These are phyloP conservation scores for Dendrocalamus latiflorus DNA, from an alignment of 202 grass and related monocot species.

Conservation along the genomic window DNA sequence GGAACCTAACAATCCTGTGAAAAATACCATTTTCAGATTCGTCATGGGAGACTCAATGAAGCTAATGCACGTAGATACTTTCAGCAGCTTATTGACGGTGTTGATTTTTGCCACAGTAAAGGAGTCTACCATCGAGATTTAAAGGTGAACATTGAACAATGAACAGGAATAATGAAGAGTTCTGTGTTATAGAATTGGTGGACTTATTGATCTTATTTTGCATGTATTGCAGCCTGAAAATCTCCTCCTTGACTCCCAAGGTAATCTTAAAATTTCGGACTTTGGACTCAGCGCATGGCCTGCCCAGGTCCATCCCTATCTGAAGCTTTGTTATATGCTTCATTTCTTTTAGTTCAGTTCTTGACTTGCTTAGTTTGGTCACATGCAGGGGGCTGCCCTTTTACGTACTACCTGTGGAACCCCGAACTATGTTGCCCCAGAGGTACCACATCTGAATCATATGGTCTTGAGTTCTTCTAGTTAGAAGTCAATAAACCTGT, in stretches of 20 bases:
- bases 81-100: slow-evolving; percentile 96
- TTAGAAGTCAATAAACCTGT: slow-evolving; percentile 11
- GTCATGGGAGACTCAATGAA: slow-evolving; percentile 76
- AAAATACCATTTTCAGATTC: slow-evolving; percentile 56
- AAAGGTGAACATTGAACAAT: slow-evolving; percentile 45
- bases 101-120: slow-evolving; percentile 89
- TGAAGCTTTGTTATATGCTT: neutral
- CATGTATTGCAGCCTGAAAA: slow-evolving; percentile 79
- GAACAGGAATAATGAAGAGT: neutral
- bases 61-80: slow-evolving; percentile 82
- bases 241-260: slow-evolving; percentile 93
- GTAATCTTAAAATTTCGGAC: slow-evolving; percentile 98
- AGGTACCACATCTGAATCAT: slow-evolving; percentile 51
- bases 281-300: slow-evolving; percentile 94
- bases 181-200: neutral
- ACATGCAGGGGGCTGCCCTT: slow-evolving; percentile 60
- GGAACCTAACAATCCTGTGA: neutral
- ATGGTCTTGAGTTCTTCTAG: neutral
- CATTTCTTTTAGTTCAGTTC: slow-evolving; percentile 8
- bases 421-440: slow-evolving; percentile 98
- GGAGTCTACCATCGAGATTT: slow-evolving; percentile 94
- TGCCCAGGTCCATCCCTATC: slow-evolving; percentile 54
- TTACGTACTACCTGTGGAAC: slow-evolving; percentile 94
- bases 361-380: slow-evolving; percentile 31
- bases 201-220: slow-evolving; percentile 28